Conservation (phyloP, 148 eudicot genomes). For the Rhododendron griersonianum region DNA sequence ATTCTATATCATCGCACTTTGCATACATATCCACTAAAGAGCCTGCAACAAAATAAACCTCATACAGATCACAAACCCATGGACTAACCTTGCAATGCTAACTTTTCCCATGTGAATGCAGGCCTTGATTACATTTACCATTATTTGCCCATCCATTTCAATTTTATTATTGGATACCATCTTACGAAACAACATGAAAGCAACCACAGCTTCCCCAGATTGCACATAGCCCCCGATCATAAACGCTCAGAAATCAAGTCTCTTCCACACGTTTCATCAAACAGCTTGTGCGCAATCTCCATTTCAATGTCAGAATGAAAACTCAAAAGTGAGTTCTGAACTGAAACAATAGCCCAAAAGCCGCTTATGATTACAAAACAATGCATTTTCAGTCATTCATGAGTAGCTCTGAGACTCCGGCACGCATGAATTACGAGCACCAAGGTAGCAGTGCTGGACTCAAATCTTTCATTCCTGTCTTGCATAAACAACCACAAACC, state of each 20-base stretch:
- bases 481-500: constrained; percentile 52
- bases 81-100: constrained; percentile 39
- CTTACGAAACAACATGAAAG: constrained; percentile 42
- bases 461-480: constrained; percentile 50
- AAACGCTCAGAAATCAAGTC: constrained; percentile 75
- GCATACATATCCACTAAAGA: constrained; percentile 62
- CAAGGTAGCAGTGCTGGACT: constrained; percentile 65
- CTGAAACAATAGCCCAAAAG: constrained; percentile 35
- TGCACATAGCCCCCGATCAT: constrained; percentile 62
- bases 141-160: constrained; percentile 60
- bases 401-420: constrained; percentile 25
- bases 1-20: constrained; percentile 43
- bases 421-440: constrained; percentile 60
- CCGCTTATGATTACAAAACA: constrained; percentile 48
- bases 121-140: constrained; percentile 67
- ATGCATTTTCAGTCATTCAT: constrained; percentile 47
- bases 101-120: constrained; percentile 33
- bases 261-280: constrained; percentile 64
- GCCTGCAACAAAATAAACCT: constrained; percentile 62
- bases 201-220: constrained; percentile 34
- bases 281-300: constrained; percentile 43
- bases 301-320: constrained; percentile 37
- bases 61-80: constrained; percentile 38
- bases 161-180: constrained; percentile 32
- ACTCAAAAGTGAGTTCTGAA: constrained; percentile 56